Evolutionary conservation across 805 yeast genomes (phyloP), one percentile per base, ranked within the genome.

Genomic region (Saccharomyces eubayanus): DNA sequence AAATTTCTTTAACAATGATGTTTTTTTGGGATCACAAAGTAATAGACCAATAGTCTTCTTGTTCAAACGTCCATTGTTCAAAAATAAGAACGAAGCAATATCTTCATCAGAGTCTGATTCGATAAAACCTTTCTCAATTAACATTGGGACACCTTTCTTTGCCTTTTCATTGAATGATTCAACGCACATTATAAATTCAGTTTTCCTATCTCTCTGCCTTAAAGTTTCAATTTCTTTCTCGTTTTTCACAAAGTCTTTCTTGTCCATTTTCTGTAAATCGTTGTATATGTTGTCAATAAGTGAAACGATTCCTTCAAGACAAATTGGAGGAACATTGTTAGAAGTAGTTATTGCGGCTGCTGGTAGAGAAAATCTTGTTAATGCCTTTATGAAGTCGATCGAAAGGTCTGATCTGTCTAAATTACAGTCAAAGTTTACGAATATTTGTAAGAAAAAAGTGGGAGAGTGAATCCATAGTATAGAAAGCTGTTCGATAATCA

Each of bases 401-500:
- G 91, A 77, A 54, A 94, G 71, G 65, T 92, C 96, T 1, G 85
- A 77, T 59, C 91, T 81, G 55, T 89, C 95, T 59, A 88, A 84
- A 65, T 89, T 91, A 68, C 97, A 91, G 67, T 92, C 99, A 67
- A 84, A 92, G 54, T 83, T 83, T 52, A 87, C 83, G 66, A 87
- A 91, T 36, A 90, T 68, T 49, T 81, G 79, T 10, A 88, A 79
- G 67, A 89, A 88, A 54, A 87, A 83, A 2, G 77, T 70, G 0
- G 96, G 91, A 0, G 87, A 81, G 53, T 95, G 77, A 6, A 84
- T 78, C 94, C 94, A 87, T 28, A 87, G 70, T 47, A 85, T 81
- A 5, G 96, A 85, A 1, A 91, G 71, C 8, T 90, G 82, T 68
- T 92, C 98, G 46, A 90, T 78, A 60, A 92, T 75, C 56, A 87